phyloP scores from a whole-genome alignment of 768 basidiomycete genomes.

The Clitopilus hobsonii region DNA sequence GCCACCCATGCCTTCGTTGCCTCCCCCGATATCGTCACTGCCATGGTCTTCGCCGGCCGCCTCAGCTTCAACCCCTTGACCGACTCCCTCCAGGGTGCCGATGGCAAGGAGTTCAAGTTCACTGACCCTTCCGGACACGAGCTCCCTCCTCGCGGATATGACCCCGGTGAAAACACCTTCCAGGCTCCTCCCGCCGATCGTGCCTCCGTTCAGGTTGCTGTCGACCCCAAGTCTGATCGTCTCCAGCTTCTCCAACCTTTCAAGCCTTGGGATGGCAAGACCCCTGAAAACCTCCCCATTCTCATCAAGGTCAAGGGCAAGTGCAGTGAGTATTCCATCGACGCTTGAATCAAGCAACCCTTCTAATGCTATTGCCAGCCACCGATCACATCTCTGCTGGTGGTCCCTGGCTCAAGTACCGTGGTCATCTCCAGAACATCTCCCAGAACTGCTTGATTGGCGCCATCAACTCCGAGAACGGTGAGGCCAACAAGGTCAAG shows the following conservation, averaged over 20 bases:
- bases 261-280: conserved; percentile 90
- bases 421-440: conserved; percentile 98
- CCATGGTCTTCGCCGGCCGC: conserved; percentile 90
- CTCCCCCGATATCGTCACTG: conserved; percentile 93
- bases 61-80: conserved; percentile 97
- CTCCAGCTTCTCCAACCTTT: conserved; percentile 90
- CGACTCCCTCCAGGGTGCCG: conserved; percentile 80
- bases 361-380: conserved; percentile 31
- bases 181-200: conserved; percentile 90
- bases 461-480: conserved; percentile 93
- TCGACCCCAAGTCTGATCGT: conserved; percentile 81
- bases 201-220: conserved; percentile 78
- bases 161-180: conserved; percentile 96
- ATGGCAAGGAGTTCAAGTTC: conserved; percentile 98
- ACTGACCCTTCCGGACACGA: conserved; percentile 86
- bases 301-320: conserved; percentile 99
- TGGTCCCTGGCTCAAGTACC: conserved; percentile 99
- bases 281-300: conserved; percentile 82
- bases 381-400: conserved; percentile 97
- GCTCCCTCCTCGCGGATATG: conserved; percentile 93
- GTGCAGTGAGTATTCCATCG: conserved; percentile 70
- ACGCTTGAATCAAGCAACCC: conserved; percentile 2
- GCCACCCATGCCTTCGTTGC: conserved; percentile 97
- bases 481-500: conserved; percentile 93
- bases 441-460: conserved; percentile 98